A percentile compares a stretch with the other conserved stretches of the same genome.
Evolutionary conservation across 305 asterid species (phyloP).

Genomic region (Solanum hybrid): DNA sequence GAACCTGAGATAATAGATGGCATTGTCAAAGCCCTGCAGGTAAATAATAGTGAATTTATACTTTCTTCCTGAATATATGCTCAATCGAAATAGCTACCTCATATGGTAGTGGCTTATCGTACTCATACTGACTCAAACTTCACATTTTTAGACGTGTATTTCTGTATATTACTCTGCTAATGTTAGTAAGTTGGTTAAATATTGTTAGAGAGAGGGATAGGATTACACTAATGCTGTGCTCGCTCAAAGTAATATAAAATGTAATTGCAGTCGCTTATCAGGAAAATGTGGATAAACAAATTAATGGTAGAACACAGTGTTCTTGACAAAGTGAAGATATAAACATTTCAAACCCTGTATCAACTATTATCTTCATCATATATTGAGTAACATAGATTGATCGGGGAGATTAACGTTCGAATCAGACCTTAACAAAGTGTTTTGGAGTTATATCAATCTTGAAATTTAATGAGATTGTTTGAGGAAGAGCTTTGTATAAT

Average conservation of each 20-base stretch:
- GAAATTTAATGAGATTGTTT: neutral
- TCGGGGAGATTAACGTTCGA: neutral
- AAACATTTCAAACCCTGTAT: neutral
- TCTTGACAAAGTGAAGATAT: neutral
- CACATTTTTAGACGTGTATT: neutral
- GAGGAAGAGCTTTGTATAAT: neutral
- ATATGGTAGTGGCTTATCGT: neutral
- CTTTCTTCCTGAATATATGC: neutral
- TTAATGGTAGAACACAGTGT: neutral
- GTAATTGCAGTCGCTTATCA: neutral
- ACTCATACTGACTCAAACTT: neutral
- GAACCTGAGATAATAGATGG: conserved; percentile 94
- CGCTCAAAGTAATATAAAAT: neutral
- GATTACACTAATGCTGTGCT: neutral
- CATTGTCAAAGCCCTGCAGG: conserved; percentile 84
- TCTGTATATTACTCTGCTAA: neutral
- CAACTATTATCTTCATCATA: neutral
- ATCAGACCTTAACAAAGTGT: neutral
- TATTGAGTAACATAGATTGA: neutral
- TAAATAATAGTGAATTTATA: neutral
- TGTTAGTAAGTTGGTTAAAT: neutral
- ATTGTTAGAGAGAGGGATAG: neutral
- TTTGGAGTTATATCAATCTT: neutral
- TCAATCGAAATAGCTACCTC: neutral
- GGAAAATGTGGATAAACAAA: neutral